These are phyloP conservation scores for maize (Zea mays) DNA, from an alignment of 176 grass and related monocot species.

Conservation along the genomic window DNA sequence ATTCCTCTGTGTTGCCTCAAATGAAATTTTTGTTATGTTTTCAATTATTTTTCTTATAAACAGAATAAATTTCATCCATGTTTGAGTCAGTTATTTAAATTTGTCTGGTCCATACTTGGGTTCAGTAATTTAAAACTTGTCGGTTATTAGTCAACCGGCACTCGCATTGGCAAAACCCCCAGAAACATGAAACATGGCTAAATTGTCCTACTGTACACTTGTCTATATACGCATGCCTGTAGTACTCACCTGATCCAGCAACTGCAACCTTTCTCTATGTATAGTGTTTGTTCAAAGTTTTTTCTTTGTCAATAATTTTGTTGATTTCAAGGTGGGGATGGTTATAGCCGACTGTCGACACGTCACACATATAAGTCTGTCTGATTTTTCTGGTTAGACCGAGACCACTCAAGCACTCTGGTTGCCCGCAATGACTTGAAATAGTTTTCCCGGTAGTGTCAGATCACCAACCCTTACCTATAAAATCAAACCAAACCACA, in stretches of 20 bases:
- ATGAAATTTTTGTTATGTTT: background rate
- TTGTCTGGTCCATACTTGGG: background rate
- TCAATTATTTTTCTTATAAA: background rate
- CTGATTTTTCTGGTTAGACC: too few species aligned
- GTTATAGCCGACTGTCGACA: background rate
- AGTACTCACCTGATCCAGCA: background rate
- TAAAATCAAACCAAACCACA: conserved; percentile 28
- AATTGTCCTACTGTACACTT: background rate
- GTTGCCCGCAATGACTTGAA: too few species aligned
- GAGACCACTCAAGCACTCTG: too few species aligned
- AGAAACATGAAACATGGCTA: background rate
- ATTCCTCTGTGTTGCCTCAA: too few species aligned
- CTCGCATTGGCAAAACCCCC: too few species aligned
- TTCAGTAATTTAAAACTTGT: background rate
- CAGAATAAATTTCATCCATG: background rate
- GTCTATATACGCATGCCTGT: background rate
- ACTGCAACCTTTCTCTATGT: background rate
- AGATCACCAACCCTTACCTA: conserved; percentile 42
- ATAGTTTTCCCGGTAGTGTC: background rate
- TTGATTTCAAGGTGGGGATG: background rate
- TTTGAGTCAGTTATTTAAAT: background rate
- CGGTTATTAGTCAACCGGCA: background rate
- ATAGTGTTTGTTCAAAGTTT: background rate
- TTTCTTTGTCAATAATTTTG: background rate
- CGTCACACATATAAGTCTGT: too few species aligned